Evolutionary conservation across 169 alveolate genomes (phyloP).

Genomic region (Cryptosporidium ubiquitum): DNA sequence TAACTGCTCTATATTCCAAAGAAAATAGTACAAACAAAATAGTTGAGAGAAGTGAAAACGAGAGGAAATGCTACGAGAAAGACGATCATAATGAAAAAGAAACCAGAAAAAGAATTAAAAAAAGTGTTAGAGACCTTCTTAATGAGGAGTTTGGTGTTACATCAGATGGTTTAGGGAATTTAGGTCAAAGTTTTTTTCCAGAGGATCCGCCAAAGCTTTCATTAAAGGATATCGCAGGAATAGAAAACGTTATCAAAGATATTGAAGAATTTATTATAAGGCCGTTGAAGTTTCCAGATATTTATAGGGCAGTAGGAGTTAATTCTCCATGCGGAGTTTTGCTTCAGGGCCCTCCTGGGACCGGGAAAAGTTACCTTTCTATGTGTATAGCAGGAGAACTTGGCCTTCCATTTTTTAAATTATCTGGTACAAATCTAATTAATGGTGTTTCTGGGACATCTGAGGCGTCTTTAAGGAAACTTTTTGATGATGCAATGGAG

Average conservation of each 20-base stretch:
- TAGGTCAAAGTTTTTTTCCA: constrained; percentile 6
- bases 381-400: constrained; percentile 92
- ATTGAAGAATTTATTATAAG: constrained; percentile 80
- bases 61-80: not conserved
- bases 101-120: constrained; percentile 45
- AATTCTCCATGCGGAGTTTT: constrained; percentile 93
- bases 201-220: constrained; percentile 67
- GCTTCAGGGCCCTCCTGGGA: constrained; percentile 97
- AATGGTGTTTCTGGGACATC: constrained; percentile 95
- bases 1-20: constrained; percentile 27
- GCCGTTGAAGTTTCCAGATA: constrained; percentile 83
- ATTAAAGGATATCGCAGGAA: constrained; percentile 79
- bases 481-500: constrained; percentile 89
- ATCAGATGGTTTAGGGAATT: not conserved
- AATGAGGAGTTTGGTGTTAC: constrained; percentile 56
- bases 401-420: constrained; percentile 74
- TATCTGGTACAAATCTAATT: constrained; percentile 81
- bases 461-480: constrained; percentile 89
- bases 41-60: not conserved
- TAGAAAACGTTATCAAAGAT: constrained; percentile 80
- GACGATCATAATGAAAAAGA: not conserved
- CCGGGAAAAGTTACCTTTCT: constrained; percentile 96
- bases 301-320: constrained; percentile 88
- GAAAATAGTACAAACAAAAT: not conserved
- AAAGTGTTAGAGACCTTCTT: constrained; percentile 27